Conservation (phyloP, 208 protist genomes). For the Novymonas esmeraldas region DNA sequence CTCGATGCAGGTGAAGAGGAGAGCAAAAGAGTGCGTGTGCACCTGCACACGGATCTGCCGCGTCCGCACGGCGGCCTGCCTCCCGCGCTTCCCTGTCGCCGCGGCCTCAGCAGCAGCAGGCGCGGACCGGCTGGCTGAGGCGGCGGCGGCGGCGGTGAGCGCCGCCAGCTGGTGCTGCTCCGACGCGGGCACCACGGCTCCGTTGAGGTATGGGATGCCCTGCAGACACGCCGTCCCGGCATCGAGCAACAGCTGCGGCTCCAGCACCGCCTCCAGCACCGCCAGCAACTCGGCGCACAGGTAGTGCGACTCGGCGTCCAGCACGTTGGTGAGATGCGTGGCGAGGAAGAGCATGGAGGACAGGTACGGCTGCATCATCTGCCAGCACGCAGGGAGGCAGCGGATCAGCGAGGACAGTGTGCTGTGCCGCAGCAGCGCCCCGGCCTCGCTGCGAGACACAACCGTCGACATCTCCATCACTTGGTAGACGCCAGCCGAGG, state of each 20-base stretch:
- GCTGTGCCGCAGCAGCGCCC: constrained; percentile 72
- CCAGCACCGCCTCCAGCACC: constrained; percentile 85
- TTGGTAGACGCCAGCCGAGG: constrained; percentile 52
- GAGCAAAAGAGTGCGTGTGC: constrained; percentile 69
- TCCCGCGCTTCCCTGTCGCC: constrained; percentile 7
- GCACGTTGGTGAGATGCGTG: constrained; percentile 41
- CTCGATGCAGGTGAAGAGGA: constrained; percentile 76
- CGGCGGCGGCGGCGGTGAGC: constrained; percentile 15
- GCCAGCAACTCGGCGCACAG: constrained; percentile 76
- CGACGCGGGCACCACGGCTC: constrained; percentile 30
- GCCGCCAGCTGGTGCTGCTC: constrained; percentile 33
- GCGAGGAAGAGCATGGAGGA: constrained; percentile 54
- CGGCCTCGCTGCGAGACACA: constrained; percentile 40
- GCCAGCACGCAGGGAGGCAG: constrained; percentile 81
- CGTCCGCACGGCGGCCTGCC: constrained; percentile 17
- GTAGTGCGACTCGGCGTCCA: constrained; percentile 80
- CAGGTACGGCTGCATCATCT: constrained; percentile 84
- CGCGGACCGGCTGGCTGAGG: not conserved
- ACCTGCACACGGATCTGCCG: constrained; percentile 54
- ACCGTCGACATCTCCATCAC: constrained; percentile 55
- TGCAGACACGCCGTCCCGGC: constrained; percentile 67
- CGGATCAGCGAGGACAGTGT: constrained; percentile 64
- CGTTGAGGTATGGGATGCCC: constrained; percentile 54
- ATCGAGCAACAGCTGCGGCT: constrained; percentile 84
- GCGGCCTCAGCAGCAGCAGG: too few species aligned